phyloP scores from a whole-genome alignment of 495 filamentous ascomycete genomes.

The Saxophila tyrrhenica region DNA sequence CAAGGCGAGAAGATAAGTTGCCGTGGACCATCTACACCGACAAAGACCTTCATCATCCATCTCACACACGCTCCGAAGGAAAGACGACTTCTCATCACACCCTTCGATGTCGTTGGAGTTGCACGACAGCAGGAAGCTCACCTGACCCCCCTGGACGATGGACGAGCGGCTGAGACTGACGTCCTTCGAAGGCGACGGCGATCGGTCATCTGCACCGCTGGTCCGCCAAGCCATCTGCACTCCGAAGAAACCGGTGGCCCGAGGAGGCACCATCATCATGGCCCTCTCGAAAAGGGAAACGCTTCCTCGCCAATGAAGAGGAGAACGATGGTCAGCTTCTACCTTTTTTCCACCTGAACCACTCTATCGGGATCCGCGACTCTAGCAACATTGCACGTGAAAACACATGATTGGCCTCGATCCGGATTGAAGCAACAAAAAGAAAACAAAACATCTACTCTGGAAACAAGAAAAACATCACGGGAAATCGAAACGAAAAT shows the following conservation, averaged over 20 bases:
- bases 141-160: not conserved
- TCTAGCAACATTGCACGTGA: not conserved
- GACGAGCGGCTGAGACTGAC: not conserved
- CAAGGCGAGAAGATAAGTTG: not conserved
- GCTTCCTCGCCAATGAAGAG: not conserved
- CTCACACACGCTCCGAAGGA: too few relatives aligned
- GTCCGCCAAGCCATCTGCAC: too few relatives aligned
- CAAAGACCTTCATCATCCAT: too few relatives aligned
- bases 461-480: not conserved
- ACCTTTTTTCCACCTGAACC: not conserved
- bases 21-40: too few relatives aligned
- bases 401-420: not conserved
- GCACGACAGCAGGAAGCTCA: not conserved
- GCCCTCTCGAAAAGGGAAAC: not conserved
- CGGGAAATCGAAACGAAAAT: not conserved
- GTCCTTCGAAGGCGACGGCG: not conserved
- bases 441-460: too few relatives aligned
- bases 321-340: not conserved
- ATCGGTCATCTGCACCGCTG: not conserved
- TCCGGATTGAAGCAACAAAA: too few relatives aligned
- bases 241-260: not conserved
- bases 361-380: not conserved
- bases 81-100: not conserved
- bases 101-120: not conserved
- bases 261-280: too few relatives aligned